Percentiles rank a stretch among this genome's conserved stretches.
Conservation (phyloP, 148 eudicot genomes). For the Heliosperma pusillum region DNA sequence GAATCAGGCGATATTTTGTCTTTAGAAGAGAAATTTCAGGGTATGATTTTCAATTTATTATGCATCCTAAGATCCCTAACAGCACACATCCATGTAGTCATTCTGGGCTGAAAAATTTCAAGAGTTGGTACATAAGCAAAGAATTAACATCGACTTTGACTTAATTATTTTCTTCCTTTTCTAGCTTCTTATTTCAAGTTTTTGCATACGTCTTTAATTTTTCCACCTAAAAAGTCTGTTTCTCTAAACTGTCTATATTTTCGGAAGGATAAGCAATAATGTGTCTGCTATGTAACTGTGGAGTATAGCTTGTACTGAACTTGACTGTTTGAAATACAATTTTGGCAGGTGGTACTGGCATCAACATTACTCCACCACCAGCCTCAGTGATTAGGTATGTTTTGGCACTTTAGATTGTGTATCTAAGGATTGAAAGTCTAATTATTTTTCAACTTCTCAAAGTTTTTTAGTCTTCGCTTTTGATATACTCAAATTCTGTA, state of each 20-base stretch:
- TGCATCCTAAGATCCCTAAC: background rate
- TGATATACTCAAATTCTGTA: background rate
- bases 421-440: background rate
- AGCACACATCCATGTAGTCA: background rate
- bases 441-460: background rate
- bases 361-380: constrained; percentile 93
- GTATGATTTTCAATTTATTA: constrained; percentile 28
- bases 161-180: background rate
- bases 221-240: background rate
- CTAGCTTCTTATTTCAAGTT: background rate
- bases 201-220: background rate
- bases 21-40: constrained; percentile 94
- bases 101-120: background rate
- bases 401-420: constrained; percentile 1
- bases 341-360: constrained; percentile 86
- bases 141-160: background rate
- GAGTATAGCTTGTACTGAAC: constrained; percentile 10
- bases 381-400: constrained; percentile 64
- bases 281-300: background rate
- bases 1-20: constrained; percentile 84
- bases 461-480: background rate
- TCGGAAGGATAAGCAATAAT: background rate
- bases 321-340: background rate
- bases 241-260: background rate
- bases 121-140: background rate